Percentiles rank a stretch among this genome's conserved stretches.
Evolutionary conservation across 768 basidiomycete genomes (phyloP).

Genomic region (Termitomyces bulborhizus): DNA sequence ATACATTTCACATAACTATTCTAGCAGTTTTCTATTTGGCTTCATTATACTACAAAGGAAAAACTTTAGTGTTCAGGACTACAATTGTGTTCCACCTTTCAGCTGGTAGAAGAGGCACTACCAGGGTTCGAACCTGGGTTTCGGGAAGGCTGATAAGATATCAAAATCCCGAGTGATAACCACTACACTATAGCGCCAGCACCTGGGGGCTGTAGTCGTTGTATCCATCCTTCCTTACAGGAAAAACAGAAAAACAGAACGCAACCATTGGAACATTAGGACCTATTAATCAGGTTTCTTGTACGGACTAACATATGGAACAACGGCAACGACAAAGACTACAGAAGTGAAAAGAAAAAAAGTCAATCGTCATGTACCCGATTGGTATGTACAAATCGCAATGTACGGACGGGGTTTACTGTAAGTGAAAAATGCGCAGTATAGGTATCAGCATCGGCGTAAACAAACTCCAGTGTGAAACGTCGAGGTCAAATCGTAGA

Average conservation of each 20-base stretch:
- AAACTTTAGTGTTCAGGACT: no score
- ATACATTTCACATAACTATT: no score
- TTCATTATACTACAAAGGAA: no score
- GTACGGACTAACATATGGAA: no score
- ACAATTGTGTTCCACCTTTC: no score
- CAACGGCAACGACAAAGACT: neutral
- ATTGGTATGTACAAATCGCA: neutral
- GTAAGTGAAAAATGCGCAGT: neutral
- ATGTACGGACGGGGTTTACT: neutral
- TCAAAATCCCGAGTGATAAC: slow-evolving; percentile 15
- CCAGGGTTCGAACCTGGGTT: slow-evolving; percentile 16
- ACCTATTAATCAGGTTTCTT: no score
- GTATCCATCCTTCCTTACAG: no score
- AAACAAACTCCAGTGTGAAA: neutral
- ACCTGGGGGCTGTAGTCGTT: no score
- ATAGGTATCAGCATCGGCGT: neutral
- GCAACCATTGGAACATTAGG: no score
- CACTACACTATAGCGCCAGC: slow-evolving; percentile 12
- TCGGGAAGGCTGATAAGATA: neutral
- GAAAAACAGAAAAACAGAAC: no score
- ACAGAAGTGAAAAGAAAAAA: neutral
- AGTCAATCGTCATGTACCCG: neutral
- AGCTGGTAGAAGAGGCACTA: no score
- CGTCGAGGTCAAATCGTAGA: neutral
- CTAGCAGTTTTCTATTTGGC: no score